A percentile compares a stretch with the other conserved stretches of the same genome.
phyloP scores from a whole-genome alignment of 768 basidiomycete species.

The Cystofilobasidium macerans region DNA sequence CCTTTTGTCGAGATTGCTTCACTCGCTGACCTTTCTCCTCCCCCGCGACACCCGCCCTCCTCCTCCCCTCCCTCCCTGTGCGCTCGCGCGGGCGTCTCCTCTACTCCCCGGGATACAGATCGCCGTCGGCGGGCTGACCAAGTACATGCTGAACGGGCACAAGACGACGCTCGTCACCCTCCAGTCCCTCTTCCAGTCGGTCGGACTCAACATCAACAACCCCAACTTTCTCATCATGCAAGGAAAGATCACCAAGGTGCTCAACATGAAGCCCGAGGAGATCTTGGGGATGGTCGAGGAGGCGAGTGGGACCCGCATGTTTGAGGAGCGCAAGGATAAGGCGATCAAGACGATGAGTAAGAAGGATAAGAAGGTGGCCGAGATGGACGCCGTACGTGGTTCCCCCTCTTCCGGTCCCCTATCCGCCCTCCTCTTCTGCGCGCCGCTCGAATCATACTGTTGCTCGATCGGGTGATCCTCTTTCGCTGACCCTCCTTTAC shows the following conservation, averaged over 20 bases:
- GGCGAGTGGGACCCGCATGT: conserved; percentile 97
- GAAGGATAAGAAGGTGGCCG: conserved; percentile 90
- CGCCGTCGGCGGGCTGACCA: conserved; percentile 80
- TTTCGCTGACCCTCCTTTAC: neutral
- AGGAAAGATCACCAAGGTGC: conserved; percentile 94
- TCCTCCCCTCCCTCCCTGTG: no score
- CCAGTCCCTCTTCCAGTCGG: conserved; percentile 87
- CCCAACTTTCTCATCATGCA: conserved; percentile 99
- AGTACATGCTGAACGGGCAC: conserved; percentile 93
- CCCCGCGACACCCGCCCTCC: no score
- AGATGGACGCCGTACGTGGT: conserved; percentile 54
- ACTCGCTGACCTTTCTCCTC: no score
- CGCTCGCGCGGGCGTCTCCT: no score
- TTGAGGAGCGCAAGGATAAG: conserved; percentile 95
- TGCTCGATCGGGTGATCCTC: no score
- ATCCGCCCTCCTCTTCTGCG: neutral
- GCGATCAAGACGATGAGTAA: conserved; percentile 90
- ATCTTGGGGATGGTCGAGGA: conserved; percentile 98
- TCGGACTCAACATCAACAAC: conserved; percentile 98
- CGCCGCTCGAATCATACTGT: no score
- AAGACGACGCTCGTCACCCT: conserved; percentile 73
- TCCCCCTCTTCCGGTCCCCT: neutral
- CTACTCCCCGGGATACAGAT: conserved; percentile 48
- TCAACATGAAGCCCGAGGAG: conserved; percentile 97
- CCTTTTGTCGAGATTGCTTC: no score